Evolutionary conservation across 345 rosid genomes (phyloP).

Genomic region (Mercurialis annua): DNA sequence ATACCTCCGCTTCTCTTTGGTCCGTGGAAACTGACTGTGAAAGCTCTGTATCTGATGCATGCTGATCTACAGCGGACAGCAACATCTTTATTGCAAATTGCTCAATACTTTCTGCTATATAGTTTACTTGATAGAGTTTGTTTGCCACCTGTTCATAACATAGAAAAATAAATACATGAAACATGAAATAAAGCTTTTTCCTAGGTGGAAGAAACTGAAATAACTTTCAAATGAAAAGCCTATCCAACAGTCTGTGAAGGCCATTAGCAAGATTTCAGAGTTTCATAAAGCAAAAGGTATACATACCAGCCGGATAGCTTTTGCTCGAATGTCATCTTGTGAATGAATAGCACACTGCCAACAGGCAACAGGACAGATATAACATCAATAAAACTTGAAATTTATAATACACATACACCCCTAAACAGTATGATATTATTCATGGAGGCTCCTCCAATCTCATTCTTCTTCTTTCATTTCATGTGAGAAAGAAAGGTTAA

Average conservation of each 20-base stretch:
- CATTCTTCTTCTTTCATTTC: not conserved
- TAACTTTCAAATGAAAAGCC: not conserved
- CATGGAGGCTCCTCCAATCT: not conserved
- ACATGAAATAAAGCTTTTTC: not conserved
- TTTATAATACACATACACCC: not conserved
- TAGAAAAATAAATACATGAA: conserved; percentile 3
- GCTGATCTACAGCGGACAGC: conserved; percentile 57
- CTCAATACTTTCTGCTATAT: conserved; percentile 68
- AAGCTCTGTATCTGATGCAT: conserved; percentile 35
- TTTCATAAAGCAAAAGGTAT: not conserved
- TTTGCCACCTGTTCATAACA: conserved; percentile 74
- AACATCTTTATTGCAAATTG: conserved; percentile 79
- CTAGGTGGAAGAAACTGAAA: not conserved
- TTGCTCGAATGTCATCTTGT: conserved; percentile 87
- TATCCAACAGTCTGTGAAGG: not conserved
- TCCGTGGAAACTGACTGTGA: conserved; percentile 42
- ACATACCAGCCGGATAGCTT: conserved; percentile 90
- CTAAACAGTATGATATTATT: not conserved
- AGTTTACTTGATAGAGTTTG: conserved; percentile 82
- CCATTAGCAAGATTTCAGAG: conserved; percentile 9
- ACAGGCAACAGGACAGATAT: conserved; percentile 24
- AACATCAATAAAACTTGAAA: conserved; percentile 27
- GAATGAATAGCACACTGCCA: conserved; percentile 91
- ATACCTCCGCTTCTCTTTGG: conserved; percentile 67
- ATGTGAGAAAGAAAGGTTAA: not conserved